phyloP scores from a whole-genome alignment of 352 stramenopile species.

The Pythium periplocum region DNA sequence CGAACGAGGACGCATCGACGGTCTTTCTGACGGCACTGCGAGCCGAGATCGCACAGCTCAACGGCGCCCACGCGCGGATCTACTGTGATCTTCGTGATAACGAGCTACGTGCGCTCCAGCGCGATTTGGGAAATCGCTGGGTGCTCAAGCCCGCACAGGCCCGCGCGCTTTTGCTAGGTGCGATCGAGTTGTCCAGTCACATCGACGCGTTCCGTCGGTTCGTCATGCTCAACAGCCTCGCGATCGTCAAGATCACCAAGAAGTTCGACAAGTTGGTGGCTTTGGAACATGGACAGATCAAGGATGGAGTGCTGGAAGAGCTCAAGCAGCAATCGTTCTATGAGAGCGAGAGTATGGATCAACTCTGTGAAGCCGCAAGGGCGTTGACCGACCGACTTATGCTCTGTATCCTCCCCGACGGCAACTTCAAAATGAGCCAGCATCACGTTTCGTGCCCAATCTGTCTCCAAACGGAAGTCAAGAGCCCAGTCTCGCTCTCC shows the following conservation, averaged over 20 bases:
- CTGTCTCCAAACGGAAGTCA: slow-evolving; percentile 54
- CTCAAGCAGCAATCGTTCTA: slow-evolving; percentile 67
- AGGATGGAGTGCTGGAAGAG: slow-evolving; percentile 36
- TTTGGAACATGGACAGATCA: slow-evolving; percentile 12
- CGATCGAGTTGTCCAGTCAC: slow-evolving; percentile 50
- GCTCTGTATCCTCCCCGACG: slow-evolving; percentile 61
- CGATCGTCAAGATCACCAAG: slow-evolving; percentile 79
- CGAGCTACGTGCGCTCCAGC: slow-evolving; percentile 33
- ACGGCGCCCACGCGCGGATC: slow-evolving; percentile 50
- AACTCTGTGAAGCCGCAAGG: slow-evolving; percentile 38
- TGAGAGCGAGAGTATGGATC: slow-evolving; percentile 46
- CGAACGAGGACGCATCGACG: slow-evolving; percentile 14
- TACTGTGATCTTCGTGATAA: slow-evolving; percentile 35
- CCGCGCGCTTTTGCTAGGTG: slow-evolving; percentile 43
- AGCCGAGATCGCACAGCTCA: slow-evolving; percentile 55
- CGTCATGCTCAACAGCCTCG: slow-evolving; percentile 73
- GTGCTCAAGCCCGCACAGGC: slow-evolving; percentile 49
- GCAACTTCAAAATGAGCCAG: slow-evolving; percentile 49
- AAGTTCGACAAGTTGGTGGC: slow-evolving; percentile 68
- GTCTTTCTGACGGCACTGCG: slow-evolving; percentile 24
- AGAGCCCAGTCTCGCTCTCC: slow-evolving; percentile 63
- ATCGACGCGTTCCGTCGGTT: slow-evolving; percentile 74
- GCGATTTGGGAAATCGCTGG: slow-evolving; percentile 45
- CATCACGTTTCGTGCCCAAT: slow-evolving; percentile 57
- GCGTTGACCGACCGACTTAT: slow-evolving; percentile 62